Evolutionary conservation across 345 rosid species (phyloP).

Genomic region (Citrus mangshanensis): DNA sequence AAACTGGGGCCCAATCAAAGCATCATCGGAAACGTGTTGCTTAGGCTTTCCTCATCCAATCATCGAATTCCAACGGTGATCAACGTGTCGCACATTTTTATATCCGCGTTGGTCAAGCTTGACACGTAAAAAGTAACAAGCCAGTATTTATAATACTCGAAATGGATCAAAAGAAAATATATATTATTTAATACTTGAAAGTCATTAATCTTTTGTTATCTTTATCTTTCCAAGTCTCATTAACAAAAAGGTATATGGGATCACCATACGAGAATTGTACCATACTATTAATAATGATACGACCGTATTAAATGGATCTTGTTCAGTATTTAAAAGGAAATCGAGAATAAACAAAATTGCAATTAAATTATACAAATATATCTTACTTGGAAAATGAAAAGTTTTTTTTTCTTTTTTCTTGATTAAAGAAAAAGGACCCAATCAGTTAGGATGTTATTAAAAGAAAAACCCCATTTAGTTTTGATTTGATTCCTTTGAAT

Average conservation of each 20-base stretch:
- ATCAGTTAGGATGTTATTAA: background rate
- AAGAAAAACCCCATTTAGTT: background rate
- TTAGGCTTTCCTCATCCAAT: background rate
- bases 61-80: conserved; percentile 2
- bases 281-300: background rate
- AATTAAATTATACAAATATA: background rate
- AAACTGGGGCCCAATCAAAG: conserved; percentile 2
- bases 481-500: background rate
- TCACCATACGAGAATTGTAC: background rate
- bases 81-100: background rate
- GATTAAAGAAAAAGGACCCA: background rate
- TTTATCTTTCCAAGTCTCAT: background rate
- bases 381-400: too few relatives aligned
- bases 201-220: background rate
- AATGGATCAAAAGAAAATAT: background rate
- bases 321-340: background rate
- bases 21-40: conserved; percentile 1
- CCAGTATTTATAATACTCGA: background rate
- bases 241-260: background rate
- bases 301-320: background rate
- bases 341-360: background rate
- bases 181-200: conserved; percentile 1
- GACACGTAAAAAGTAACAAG: background rate
- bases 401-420: too few relatives aligned
- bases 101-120: background rate